These are phyloP conservation scores for Pseudoneurospora amorphoporcata DNA, from an alignment of 495 filamentous ascomycete species.

Conservation along the genomic window DNA sequence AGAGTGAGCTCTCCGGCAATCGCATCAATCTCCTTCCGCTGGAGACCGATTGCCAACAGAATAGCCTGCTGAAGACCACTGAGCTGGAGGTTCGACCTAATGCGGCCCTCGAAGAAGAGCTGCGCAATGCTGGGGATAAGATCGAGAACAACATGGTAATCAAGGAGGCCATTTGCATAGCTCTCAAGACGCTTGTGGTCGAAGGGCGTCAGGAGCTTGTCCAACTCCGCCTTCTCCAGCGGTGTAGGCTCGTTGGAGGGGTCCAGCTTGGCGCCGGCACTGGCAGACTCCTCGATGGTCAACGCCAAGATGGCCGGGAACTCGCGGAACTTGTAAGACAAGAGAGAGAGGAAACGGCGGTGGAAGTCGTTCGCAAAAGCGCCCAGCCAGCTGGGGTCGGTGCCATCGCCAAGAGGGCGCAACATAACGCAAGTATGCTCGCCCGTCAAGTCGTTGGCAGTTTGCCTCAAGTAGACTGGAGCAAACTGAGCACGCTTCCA, in stretches of 20 bases:
- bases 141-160: conserved; percentile 95
- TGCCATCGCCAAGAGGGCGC: conserved; percentile 53
- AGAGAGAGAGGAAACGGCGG: conserved; percentile 71
- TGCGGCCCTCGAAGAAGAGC: conserved; percentile 70
- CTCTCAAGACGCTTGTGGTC: conserved; percentile 90
- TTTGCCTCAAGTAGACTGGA: conserved; percentile 93
- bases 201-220: conserved; percentile 70
- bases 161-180: conserved; percentile 92
- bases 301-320: conserved; percentile 76
- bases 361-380: conserved; percentile 92
- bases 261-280: conserved; percentile 55
- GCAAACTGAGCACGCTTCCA: conserved; percentile 84
- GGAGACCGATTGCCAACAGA: conserved; percentile 78
- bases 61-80: conserved; percentile 74
- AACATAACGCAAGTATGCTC: conserved; percentile 99
- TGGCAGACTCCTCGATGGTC: conserved; percentile 81
- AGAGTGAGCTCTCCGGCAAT: conserved; percentile 72
- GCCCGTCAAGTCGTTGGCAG: conserved; percentile 88
- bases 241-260: conserved; percentile 33
- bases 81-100: conserved; percentile 55
- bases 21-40: conserved; percentile 73
- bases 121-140: conserved; percentile 72
- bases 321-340: conserved; percentile 84
- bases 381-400: conserved; percentile 71
- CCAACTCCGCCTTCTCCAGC: conserved; percentile 63